These are phyloP conservation scores for Verticillium dahliae DNA, from an alignment of 2,329 filamentous ascomycete genomes.

Conservation along the genomic window DNA sequence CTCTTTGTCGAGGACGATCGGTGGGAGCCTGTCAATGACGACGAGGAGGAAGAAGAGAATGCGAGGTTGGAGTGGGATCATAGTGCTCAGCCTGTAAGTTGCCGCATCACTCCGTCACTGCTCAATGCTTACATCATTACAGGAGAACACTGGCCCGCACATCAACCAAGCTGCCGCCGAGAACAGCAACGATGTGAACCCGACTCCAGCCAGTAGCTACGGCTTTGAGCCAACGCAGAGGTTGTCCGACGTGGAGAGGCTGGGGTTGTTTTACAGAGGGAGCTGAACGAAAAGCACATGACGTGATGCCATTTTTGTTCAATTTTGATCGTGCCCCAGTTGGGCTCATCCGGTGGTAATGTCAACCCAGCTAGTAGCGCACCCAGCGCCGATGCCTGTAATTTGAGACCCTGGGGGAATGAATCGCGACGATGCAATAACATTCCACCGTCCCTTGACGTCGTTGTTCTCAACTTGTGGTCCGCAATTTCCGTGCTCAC, in stretches of 20 bases:
- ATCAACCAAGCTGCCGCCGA: constrained; percentile 29
- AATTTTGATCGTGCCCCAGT: neutral
- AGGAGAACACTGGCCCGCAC: constrained; percentile 38
- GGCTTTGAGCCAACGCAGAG: constrained; percentile 66
- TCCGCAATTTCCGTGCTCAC: constrained; percentile 95
- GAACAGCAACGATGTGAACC: constrained; percentile 16
- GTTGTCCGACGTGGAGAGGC: constrained; percentile 56
- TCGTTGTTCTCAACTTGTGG: constrained; percentile 55
- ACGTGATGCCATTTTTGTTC: constrained; percentile 19
- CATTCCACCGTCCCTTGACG: constrained; percentile 63
- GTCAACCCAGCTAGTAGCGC: constrained; percentile 79
- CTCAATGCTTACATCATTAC: constrained; percentile 18
- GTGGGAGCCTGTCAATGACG: constrained; percentile 64
- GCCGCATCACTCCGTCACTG: neutral
- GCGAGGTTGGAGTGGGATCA: constrained; percentile 70
- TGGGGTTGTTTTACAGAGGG: constrained; percentile 29
- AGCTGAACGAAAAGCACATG: constrained; percentile 19
- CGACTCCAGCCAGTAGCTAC: constrained; percentile 14
- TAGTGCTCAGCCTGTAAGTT: constrained; percentile 54
- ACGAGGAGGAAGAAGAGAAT: constrained; percentile 56
- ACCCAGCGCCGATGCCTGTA: constrained; percentile 69
- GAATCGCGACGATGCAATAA: constrained; percentile 53
- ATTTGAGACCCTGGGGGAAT: constrained; percentile 46
- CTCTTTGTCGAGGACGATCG: constrained; percentile 64
- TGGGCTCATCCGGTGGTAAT: constrained; percentile 24